Conservation (phyloP, 73 alveolate species). For the Strombidium stylifer region DNA sequence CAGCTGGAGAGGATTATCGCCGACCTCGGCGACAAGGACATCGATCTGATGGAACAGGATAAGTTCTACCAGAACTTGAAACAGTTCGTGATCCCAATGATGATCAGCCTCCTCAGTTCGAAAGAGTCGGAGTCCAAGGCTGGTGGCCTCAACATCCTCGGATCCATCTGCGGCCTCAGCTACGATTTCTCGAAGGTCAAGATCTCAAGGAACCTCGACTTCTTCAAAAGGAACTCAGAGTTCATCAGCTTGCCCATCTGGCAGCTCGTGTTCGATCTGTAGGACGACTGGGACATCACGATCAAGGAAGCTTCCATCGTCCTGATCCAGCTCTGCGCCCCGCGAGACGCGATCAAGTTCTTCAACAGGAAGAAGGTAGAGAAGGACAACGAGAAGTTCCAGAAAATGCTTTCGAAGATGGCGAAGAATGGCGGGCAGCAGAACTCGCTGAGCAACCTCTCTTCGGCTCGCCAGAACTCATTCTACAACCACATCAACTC, state of each 20-base stretch:
- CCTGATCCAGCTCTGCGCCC: constrained; percentile 62
- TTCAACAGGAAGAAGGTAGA: constrained; percentile 52
- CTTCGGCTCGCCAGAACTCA: no score
- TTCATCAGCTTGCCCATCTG: constrained; percentile 54
- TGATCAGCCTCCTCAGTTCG: constrained; percentile 43
- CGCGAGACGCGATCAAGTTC: constrained; percentile 58
- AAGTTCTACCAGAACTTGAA: constrained; percentile 1
- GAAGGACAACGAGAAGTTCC: constrained; percentile 27
- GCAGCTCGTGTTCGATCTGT: constrained; percentile 62
- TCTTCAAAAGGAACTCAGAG: constrained; percentile 58
- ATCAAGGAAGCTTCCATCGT: constrained; percentile 72
- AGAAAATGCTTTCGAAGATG: constrained; percentile 25
- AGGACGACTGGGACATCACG: constrained; percentile 77
- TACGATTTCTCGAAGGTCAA: constrained; percentile 55
- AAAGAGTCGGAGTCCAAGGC: constrained; percentile 71
- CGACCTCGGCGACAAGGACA: no score
- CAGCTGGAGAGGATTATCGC: no score
- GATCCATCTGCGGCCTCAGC: constrained; percentile 68
- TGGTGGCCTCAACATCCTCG: constrained; percentile 70
- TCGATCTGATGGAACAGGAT: not conserved
- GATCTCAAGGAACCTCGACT: constrained; percentile 49
- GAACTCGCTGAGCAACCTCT: no score
- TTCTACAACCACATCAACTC: no score
- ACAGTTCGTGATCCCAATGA: constrained; percentile 53
- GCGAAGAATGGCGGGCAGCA: no score